Base-by-base conservation (phyloP, 2,329 filamentous ascomycete genomes). In the Pseudogymnoascus sp. region DNA sequence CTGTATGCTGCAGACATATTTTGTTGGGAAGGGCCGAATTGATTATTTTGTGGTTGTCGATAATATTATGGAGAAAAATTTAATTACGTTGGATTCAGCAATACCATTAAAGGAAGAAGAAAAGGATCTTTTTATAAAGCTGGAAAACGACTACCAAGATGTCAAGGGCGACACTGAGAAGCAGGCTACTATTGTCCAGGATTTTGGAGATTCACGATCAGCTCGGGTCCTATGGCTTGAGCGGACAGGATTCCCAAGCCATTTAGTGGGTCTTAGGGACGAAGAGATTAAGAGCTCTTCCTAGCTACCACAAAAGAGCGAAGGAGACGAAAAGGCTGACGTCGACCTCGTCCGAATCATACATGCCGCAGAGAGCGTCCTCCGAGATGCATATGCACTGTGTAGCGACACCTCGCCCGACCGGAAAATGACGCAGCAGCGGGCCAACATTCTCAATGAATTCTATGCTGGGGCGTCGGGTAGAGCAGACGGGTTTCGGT, bases 381-480 rank as follows among this genome's bases (percentile, higher is more conserved):
- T 67, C 10, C 37, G 56, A 60, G 40, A 64, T 22, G 43, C 22
- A 24, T 66, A 66, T 16, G 37, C 40, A 38, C 61, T 66, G 37
- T 65, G 24, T 7, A 63, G 38, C 24, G 33, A 67, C 37, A 63
- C 40, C 26, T 67, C 2, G 19, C 19, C 19, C 19, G 68, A 28
- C 2, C 60, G 62, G 12, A 67, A 65, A 61, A 66, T 67, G 19
- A 67, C 35, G 3, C 22, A 67, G 41, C 11, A 66, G 60, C 24
- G 16, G 16, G 63, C 64, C 5, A 65, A 65, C 60, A 64, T 65
- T 24, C 33, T 66, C 7, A 67, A 65, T 28, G 31, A 65, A 28
- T 66, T 66, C 38, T 63, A 66, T 56, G 22, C 53, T 12, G 46
- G 40, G 16, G 53, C 41, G 1, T 62, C 16, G 12, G 53, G 46